Base-by-base conservation (phyloP, 2,329 filamentous ascomycete genomes). In the Exophiala phaeomuriformis region DNA sequence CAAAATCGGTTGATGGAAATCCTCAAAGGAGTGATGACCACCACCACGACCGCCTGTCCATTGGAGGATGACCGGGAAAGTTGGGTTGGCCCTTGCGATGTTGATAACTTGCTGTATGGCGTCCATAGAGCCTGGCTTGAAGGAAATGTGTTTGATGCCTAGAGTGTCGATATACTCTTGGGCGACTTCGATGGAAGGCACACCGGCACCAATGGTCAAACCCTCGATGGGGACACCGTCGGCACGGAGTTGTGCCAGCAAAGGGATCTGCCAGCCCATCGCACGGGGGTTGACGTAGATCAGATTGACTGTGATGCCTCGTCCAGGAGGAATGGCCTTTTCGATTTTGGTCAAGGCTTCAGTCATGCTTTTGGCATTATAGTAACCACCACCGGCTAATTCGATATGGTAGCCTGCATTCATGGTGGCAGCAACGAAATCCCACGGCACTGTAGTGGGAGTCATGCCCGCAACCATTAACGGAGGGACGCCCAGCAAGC, bases 381-480 rank as follows among this genome's bases (percentile, higher is more conserved):
- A 95, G 73, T 95, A 95, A 59, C 90, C 90, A 69, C 90, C 90
- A 67, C 89, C 90, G 56, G 84, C 90, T 62, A 95, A 77, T 75
- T 95, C 90, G 61, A 94, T 88, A 61, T 94, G 88, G 70, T 95
- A 95, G n/a, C 90, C 90, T 51, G 90, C 88, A 63, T 91, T 91
- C 87, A 95, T 95, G 10, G 88, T 91, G 1, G 89, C 88, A 4
- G 89, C 85, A 41, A 95, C 87, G 62, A 95, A 95, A 70, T 95
- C 88, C 85, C 87, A 93, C 0, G 88, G 83, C 2, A 94, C 88
- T 0, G 90, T 96, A 56, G 81, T 82, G 8, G 90, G 90, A 1
- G 90, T 95, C 90, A 96, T 96, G 68, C 90, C 90, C 52, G 90
- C 88, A 56, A 95, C 89, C 76, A 96, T 85, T 58, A 96, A 76